Evolutionary conservation across 2,329 filamentous ascomycete genomes (phyloP).

Genomic region (Colletotrichum chlorophyti): DNA sequence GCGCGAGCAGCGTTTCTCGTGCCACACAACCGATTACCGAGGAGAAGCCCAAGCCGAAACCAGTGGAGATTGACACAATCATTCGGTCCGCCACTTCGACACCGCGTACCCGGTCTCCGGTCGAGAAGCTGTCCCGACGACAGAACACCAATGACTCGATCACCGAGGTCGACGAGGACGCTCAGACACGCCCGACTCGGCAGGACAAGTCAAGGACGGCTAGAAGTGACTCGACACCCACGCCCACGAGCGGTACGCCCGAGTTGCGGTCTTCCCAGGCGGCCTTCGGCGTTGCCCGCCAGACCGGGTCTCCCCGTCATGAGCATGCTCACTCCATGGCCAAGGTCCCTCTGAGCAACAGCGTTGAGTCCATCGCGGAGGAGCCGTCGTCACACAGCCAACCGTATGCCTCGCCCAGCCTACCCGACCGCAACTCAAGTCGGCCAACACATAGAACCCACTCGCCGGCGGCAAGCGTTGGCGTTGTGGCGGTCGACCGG

Average conservation of each 20-base stretch:
- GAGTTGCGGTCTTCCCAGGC: constrained; percentile 28
- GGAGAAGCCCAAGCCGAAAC: constrained; percentile 37
- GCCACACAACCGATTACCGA: constrained; percentile 49
- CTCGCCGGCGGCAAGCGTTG: constrained; percentile 38
- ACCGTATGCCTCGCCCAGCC: neutral
- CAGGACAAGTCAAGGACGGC: constrained; percentile 9
- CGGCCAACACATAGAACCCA: constrained; percentile 12
- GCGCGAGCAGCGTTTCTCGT: constrained; percentile 45
- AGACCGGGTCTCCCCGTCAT: constrained; percentile 31
- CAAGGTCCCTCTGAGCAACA: constrained; percentile 43
- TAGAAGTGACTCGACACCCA: constrained; percentile 9
- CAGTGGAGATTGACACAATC: constrained; percentile 30
- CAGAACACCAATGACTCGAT: constrained; percentile 42
- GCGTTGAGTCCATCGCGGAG: constrained; percentile 42
- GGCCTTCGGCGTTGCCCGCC: constrained; percentile 30
- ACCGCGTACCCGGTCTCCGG: constrained; percentile 38
- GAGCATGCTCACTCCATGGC: constrained; percentile 34
- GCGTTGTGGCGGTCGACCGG: constrained; percentile 48
- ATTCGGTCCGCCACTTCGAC: constrained; percentile 23
- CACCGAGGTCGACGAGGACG: constrained; percentile 51
- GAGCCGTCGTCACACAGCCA: constrained; percentile 42
- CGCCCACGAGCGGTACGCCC: constrained; percentile 12
- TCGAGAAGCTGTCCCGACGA: constrained; percentile 39
- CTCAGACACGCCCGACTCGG: constrained; percentile 27
- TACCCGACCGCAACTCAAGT: constrained; percentile 31